Percentiles rank a stretch among this genome's conserved stretches.
phyloP scores from a whole-genome alignment of 108 stramenopile genomes.

The Skeletonema menzelii region DNA sequence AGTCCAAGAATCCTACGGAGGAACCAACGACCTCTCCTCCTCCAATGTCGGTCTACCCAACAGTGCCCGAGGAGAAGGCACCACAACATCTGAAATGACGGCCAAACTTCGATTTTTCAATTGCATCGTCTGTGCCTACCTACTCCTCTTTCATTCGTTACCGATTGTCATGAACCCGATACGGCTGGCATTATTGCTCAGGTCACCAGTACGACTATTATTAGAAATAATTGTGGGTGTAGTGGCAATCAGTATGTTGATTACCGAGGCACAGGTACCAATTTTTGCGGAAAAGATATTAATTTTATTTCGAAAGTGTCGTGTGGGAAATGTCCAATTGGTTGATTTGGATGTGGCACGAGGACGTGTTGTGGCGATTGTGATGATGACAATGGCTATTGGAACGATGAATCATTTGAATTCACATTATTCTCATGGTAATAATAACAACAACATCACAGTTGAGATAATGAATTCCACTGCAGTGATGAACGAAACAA shows the following conservation, averaged over 20 bases:
- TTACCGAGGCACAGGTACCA: slow-evolving; percentile 23
- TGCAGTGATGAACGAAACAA: neutral
- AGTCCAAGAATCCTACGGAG: slow-evolving; percentile 13
- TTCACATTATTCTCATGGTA: neutral
- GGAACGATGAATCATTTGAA: slow-evolving; percentile 18
- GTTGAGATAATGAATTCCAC: neutral
- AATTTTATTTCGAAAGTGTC: neutral
- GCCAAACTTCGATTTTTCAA: slow-evolving; percentile 35
- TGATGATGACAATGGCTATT: slow-evolving; percentile 14
- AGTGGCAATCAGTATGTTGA: slow-evolving; percentile 4
- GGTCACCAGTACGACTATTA: slow-evolving; percentile 9
- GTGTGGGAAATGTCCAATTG: neutral
- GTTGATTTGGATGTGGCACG: slow-evolving; percentile 26
- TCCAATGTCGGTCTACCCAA: slow-evolving; percentile 22
- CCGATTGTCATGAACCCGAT: slow-evolving; percentile 27
- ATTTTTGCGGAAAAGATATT: slow-evolving; percentile 23
- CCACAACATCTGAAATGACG: slow-evolving; percentile 19
- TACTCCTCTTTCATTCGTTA: slow-evolving; percentile 17
- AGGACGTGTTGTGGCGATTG: slow-evolving; percentile 20
- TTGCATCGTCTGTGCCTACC: slow-evolving; percentile 8
- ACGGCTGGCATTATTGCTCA: slow-evolving; percentile 5
- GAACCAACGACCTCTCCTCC: neutral
- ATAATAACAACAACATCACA: neutral
- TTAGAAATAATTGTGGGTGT: slow-evolving; percentile 9
- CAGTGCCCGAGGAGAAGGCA: slow-evolving; percentile 28